phyloP scores from a whole-genome alignment of 495 filamentous ascomycete genomes.

The Glutinoglossum americanum region DNA sequence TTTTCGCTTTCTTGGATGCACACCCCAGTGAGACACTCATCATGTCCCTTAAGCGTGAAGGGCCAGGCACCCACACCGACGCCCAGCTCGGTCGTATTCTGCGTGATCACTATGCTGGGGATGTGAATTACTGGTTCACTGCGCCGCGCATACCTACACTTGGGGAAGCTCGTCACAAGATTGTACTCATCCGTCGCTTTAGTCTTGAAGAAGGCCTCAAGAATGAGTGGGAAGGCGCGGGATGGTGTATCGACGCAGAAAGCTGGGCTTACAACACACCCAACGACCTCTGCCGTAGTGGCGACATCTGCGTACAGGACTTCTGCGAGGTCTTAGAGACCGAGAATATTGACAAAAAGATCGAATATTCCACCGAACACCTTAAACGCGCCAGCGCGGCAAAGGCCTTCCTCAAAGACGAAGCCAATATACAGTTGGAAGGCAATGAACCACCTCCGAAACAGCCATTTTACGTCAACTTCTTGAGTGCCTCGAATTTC shows the following conservation, averaged over 20 bases:
- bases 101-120: conserved; percentile 42
- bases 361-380: conserved; percentile 47
- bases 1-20: conserved; percentile 50
- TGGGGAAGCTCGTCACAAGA: conserved; percentile 59
- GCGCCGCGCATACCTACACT: conserved; percentile 59
- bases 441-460: conserved; percentile 8
- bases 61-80: conserved; percentile 58
- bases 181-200: conserved; percentile 74
- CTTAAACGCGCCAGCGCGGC: conserved; percentile 39
- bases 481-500: conserved; percentile 78
- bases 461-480: conserved; percentile 72
- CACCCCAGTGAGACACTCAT: conserved; percentile 70
- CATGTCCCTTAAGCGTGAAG: conserved; percentile 80
- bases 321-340: conserved; percentile 75
- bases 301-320: conserved; percentile 73
- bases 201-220: conserved; percentile 36
- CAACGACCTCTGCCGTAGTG: conserved; percentile 47
- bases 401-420: neutral
- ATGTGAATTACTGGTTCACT: conserved; percentile 52
- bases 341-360: conserved; percentile 60
- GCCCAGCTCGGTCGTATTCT: conserved; percentile 54
- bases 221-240: conserved; percentile 34
- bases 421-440: neutral
- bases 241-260: conserved; percentile 66
- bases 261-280: conserved; percentile 80